Conservation (phyloP, 2,329 filamentous ascomycete species). For the Nigrospora osmanthi region DNA sequence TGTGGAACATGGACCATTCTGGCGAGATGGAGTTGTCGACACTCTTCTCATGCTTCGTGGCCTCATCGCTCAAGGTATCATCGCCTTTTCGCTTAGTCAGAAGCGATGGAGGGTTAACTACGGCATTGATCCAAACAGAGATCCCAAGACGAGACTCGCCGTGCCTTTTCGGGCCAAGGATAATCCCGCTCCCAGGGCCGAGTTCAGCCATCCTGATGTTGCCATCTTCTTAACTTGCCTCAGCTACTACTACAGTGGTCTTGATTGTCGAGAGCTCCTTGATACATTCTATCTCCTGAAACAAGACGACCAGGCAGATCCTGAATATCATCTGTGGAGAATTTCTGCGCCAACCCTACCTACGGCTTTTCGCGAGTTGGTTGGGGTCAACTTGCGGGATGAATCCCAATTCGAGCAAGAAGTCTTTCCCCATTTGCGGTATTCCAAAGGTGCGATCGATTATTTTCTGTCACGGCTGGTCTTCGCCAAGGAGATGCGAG, state of each 20-base stretch:
- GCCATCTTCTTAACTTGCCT: constrained; percentile 48
- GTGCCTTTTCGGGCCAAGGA: constrained; percentile 57
- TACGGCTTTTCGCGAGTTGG: constrained; percentile 27
- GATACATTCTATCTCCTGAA: constrained; percentile 37
- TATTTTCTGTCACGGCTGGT: constrained; percentile 53
- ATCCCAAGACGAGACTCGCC: constrained; percentile 32
- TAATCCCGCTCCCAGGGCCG: constrained; percentile 42
- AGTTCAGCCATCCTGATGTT: constrained; percentile 56
- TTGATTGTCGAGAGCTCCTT: constrained; percentile 41
- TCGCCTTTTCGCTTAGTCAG: not conserved
- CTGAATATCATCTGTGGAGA: constrained; percentile 45
- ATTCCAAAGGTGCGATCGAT: constrained; percentile 48
- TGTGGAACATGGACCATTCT: no score
- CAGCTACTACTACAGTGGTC: constrained; percentile 48
- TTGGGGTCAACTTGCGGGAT: constrained; percentile 53
- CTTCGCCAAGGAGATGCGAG: constrained; percentile 53
- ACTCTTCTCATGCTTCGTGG: constrained; percentile 4
- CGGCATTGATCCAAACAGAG: not conserved
- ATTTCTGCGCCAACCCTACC: constrained; percentile 23
- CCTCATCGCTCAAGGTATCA: constrained; percentile 3
- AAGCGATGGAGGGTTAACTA: not conserved
- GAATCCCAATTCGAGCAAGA: constrained; percentile 31
- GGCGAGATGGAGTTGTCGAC: constrained; percentile 2
- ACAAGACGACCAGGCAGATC: constrained; percentile 40
- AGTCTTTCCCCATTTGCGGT: constrained; percentile 45